Percentiles rank a stretch among this genome's conserved stretches.
These are phyloP conservation scores for Cicer yamashitae DNA, from an alignment of 306 rosid species.

Conservation along the genomic window DNA sequence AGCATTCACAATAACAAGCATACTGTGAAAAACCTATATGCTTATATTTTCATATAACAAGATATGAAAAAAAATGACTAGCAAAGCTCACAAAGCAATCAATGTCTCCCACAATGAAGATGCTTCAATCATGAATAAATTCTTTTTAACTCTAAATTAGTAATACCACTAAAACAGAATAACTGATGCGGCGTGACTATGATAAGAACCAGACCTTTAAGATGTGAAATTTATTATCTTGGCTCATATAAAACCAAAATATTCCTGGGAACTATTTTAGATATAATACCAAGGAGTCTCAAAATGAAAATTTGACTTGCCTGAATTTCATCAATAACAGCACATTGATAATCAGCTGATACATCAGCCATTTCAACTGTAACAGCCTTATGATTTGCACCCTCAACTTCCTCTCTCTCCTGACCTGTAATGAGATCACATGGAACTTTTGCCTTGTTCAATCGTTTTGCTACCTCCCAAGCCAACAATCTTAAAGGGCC, in stretches of 20 bases:
- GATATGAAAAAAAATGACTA: neutral
- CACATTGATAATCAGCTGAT: constrained; percentile 71
- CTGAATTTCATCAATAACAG: constrained; percentile 95
- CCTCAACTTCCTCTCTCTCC: constrained; percentile 84
- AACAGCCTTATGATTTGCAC: constrained; percentile 88
- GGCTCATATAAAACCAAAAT: constrained; percentile 13
- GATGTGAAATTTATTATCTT: constrained; percentile 35
- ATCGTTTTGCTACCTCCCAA: constrained; percentile 89
- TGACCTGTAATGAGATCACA: constrained; percentile 92
- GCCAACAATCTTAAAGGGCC: constrained; percentile 98
- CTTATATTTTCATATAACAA: constrained; percentile 22
- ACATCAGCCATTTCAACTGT: constrained; percentile 99
- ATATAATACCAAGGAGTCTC: constrained; percentile 37
- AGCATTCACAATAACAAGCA: constrained; percentile 31
- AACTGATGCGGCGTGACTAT: neutral
- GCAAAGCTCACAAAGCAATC: constrained; percentile 31
- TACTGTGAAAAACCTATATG: constrained; percentile 13
- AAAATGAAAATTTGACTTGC: constrained; percentile 55
- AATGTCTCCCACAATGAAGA: constrained; percentile 29
- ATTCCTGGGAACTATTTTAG: constrained; percentile 26
- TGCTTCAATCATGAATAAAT: constrained; percentile 30
- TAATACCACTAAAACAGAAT: constrained; percentile 22
- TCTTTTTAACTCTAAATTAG: constrained; percentile 2
- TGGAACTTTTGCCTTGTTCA: constrained; percentile 92
- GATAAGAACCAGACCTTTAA: constrained; percentile 28